phyloP scores from a whole-genome alignment of 495 filamentous ascomycete genomes.

The Trichoderma orchidacearum region DNA sequence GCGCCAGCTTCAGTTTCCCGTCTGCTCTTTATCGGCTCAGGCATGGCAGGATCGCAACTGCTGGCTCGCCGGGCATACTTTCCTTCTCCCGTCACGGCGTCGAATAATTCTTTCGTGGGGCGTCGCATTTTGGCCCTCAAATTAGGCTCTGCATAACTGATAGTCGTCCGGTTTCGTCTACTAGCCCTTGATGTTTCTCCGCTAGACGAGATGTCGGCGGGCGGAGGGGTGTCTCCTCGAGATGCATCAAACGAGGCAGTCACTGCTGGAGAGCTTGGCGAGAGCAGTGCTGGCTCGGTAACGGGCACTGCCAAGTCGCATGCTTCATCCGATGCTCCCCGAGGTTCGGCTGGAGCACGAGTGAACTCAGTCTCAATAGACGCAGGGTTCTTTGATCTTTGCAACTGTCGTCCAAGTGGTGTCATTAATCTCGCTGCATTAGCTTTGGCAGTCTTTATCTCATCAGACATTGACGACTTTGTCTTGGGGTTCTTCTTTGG shows the following conservation, averaged over 20 bases:
- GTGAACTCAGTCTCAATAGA: not conserved
- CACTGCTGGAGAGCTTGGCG: slow-evolving; percentile 21
- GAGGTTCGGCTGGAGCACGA: not conserved
- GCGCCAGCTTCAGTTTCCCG: not conserved
- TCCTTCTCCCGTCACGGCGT: slow-evolving; percentile 49
- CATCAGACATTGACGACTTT: slow-evolving; percentile 11
- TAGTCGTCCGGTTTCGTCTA: slow-evolving; percentile 47
- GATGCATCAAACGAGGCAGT: slow-evolving; percentile 13
- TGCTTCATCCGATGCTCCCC: not conserved
- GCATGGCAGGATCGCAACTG: slow-evolving; percentile 15
- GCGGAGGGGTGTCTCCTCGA: slow-evolving; percentile 39
- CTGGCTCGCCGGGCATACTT: slow-evolving; percentile 22
- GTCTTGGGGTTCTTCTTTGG: slow-evolving; percentile 17
- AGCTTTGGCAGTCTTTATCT: slow-evolving; percentile 11
- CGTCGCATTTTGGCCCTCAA: slow-evolving; percentile 79
- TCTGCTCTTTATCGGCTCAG: slow-evolving; percentile 5
- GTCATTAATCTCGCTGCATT: slow-evolving; percentile 4
- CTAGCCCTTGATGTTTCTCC: slow-evolving; percentile 42
- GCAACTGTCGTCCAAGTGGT: not conserved
- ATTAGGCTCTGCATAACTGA: slow-evolving; percentile 82
- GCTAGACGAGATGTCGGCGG: slow-evolving; percentile 34
- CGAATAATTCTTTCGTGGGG: slow-evolving; percentile 57
- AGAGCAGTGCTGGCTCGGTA: slow-evolving; percentile 12
- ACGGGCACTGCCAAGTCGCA: slow-evolving; percentile 11
- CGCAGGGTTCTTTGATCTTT: slow-evolving; percentile 4